Conservation (phyloP, 176 grass and related monocot species). For the Pontederia crassipes region DNA sequence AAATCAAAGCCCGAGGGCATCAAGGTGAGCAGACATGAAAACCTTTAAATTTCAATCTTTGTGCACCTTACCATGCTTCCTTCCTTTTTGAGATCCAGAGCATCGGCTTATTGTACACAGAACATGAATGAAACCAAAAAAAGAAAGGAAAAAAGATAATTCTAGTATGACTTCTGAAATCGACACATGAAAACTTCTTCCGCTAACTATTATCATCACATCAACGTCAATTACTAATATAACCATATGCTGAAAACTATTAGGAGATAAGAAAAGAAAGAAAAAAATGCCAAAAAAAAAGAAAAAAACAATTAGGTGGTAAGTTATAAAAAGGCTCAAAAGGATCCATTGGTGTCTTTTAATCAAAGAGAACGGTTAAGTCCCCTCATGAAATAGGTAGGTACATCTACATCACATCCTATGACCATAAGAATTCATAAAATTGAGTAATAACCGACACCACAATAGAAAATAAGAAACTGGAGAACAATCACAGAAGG, state of each 20-base stretch:
- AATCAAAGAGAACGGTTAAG: constrained; percentile 30
- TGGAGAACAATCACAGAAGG: too few relatives aligned
- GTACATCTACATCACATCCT: constrained; percentile 28
- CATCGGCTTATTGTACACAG: constrained; percentile 87
- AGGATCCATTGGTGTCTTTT: constrained; percentile 94
- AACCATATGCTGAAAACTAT: too few relatives aligned
- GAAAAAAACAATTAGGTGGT: background rate
- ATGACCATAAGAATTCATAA: too few relatives aligned
- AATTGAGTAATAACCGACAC: too few relatives aligned
- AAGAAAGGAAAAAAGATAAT: constrained; percentile 63
- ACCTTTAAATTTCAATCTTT: constrained; percentile 29
- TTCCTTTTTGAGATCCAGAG: constrained; percentile 52
- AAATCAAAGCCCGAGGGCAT: constrained; percentile 72
- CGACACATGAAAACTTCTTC: constrained; percentile 21
- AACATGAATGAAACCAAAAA: background rate
- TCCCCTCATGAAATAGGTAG: constrained; percentile 65
- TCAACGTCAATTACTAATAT: constrained; percentile 19
- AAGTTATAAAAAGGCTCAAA: constrained; percentile 44
- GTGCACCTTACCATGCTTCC: constrained; percentile 82
- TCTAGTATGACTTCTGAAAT: constrained; percentile 58
- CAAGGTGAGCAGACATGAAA: constrained; percentile 75
- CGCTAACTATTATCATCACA: constrained; percentile 49
- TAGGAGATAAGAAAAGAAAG: background rate
- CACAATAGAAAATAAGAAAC: too few relatives aligned
- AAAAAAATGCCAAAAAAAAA: background rate